Percentiles rank a stretch among this genome's conserved stretches.
Evolutionary conservation across 225 moss, liverwort and hornwort species (phyloP).

Genomic region (Neckera pumila): DNA sequence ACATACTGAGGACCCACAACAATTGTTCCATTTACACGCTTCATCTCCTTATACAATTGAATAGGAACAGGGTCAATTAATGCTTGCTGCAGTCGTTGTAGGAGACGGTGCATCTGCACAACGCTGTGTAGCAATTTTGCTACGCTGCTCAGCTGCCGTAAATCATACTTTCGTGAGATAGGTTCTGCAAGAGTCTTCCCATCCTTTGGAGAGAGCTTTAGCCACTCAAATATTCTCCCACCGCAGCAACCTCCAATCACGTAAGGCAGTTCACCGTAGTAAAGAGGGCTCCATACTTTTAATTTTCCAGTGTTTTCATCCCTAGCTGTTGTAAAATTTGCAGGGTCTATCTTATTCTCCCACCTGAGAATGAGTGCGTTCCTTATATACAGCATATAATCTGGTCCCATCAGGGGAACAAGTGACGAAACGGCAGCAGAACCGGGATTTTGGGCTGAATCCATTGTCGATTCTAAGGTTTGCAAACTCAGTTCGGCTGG

Average conservation of each 20-base stretch:
- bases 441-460: neutral
- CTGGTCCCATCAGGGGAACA: neutral
- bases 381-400: neutral
- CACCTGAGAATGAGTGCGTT: neutral
- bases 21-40: fast-evolving
- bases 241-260: neutral
- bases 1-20: neutral
- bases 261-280: neutral
- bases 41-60: neutral
- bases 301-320: neutral
- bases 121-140: neutral
- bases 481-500: neutral
- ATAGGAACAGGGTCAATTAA: fast-evolving
- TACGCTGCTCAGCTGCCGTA: neutral
- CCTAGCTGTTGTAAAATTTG: neutral
- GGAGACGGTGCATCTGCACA: neutral
- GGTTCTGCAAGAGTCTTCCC: neutral
- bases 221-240: neutral
- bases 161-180: neutral
- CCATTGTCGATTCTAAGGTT: neutral
- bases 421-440: neutral
- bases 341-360: neutral
- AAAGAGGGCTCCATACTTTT: neutral
- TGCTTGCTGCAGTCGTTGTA: neutral
- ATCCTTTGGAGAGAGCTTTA: neutral